A percentile compares a stretch with the other conserved stretches of the same genome.
These are phyloP conservation scores for Gossypioides kirkii DNA, from an alignment of 345 rosid genomes.

Conservation along the genomic window DNA sequence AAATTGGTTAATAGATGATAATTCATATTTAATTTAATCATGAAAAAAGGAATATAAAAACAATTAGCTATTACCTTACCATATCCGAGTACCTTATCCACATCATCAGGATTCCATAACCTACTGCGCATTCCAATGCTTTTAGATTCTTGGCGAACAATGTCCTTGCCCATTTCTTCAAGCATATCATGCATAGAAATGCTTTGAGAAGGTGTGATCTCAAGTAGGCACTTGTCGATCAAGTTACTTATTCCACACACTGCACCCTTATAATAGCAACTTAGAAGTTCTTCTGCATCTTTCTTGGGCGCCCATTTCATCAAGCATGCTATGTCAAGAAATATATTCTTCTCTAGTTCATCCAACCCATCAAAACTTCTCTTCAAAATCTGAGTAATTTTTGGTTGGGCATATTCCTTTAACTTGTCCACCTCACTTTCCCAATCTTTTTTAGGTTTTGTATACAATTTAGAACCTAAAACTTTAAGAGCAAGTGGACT, in stretches of 20 bases:
- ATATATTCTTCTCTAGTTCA: too few relatives aligned
- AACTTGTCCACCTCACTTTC: background rate
- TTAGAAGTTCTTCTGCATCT: background rate
- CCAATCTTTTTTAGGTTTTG: background rate
- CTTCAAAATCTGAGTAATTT: background rate
- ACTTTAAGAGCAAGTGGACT: background rate
- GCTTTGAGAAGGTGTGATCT: fast-evolving
- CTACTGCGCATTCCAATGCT: constrained; percentile 22
- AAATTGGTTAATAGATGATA: too few relatives aligned
- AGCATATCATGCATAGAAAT: too few relatives aligned
- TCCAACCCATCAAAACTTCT: too few relatives aligned
- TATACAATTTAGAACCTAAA: background rate
- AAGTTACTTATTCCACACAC: background rate
- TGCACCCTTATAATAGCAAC: background rate
- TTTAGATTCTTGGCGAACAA: constrained; percentile 13
- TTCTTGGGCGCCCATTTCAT: too few relatives aligned
- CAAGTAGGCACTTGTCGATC: background rate
- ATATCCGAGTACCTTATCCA: background rate
- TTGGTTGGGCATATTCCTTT: background rate
- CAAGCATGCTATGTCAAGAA: background rate
- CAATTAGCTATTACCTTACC: constrained; percentile 13
- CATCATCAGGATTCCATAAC: constrained; percentile 8
- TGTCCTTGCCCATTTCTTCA: too few relatives aligned
- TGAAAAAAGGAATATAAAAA: too few relatives aligned
- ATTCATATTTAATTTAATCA: too few relatives aligned